A percentile compares a stretch with the other conserved stretches of the same genome.
Conservation (phyloP, 495 filamentous ascomycete genomes). For the Polyplosphaeria fusca region DNA sequence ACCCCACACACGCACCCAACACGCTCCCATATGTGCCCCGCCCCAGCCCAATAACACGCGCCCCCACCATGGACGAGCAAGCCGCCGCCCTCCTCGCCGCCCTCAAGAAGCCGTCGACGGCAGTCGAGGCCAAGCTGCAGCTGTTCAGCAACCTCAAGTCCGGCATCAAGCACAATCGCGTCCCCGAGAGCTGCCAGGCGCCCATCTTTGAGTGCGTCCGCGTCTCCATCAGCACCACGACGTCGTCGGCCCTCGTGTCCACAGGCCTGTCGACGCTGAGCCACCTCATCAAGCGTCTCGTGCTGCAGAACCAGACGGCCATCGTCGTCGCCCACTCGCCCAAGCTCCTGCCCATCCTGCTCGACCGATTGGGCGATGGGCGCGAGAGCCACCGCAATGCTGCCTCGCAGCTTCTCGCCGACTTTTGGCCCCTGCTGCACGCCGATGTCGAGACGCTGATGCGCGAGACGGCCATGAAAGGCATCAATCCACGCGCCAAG, state of each 20-base stretch:
- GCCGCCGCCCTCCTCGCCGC: slow-evolving; percentile 61
- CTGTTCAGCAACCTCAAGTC: slow-evolving; percentile 72
- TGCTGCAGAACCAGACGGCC: slow-evolving; percentile 72
- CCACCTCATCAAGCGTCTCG: slow-evolving; percentile 78
- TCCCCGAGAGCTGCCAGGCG: slow-evolving; percentile 68
- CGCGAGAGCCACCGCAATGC: slow-evolving; percentile 75
- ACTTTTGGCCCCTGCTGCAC: slow-evolving; percentile 63
- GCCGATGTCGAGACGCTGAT: slow-evolving; percentile 75
- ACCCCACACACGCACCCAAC: not conserved
- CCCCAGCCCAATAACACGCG: slow-evolving; percentile 28
- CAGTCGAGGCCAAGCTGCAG: slow-evolving; percentile 67
- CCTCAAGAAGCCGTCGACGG: slow-evolving; percentile 63
- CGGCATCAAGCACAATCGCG: slow-evolving; percentile 82
- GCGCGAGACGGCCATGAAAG: slow-evolving; percentile 70
- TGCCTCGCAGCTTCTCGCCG: slow-evolving; percentile 68
- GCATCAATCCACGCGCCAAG: slow-evolving; percentile 77
- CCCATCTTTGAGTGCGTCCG: slow-evolving; percentile 72
- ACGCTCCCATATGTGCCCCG: slow-evolving; percentile 16
- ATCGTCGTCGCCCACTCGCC: slow-evolving; percentile 62
- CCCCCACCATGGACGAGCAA: slow-evolving; percentile 53
- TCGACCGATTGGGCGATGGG: slow-evolving; percentile 84
- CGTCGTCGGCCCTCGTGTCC: slow-evolving; percentile 60
- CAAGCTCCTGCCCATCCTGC: slow-evolving; percentile 64
- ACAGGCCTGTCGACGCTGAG: slow-evolving; percentile 80
- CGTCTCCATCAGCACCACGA: slow-evolving; percentile 65